Percentiles rank a stretch among this genome's conserved stretches.
Conservation (phyloP, 495 filamentous ascomycete genomes). For the Penicillium ochrochloron region DNA sequence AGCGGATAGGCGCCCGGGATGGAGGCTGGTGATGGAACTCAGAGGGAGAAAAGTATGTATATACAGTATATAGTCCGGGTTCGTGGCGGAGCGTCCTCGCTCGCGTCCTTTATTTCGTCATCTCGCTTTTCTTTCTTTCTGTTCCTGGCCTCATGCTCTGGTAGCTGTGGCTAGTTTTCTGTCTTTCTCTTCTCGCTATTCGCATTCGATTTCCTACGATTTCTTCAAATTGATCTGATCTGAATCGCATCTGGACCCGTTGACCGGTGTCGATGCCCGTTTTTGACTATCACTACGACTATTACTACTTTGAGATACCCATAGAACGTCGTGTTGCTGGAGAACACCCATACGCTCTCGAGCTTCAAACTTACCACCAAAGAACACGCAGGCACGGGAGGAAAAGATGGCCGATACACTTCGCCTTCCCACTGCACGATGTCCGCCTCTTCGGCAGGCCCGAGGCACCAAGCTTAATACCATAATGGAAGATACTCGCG, state of each 20-base stretch:
- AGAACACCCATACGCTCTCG: conserved; percentile 24
- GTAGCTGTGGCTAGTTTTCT: conserved; percentile 39
- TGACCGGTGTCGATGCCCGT: conserved; percentile 49
- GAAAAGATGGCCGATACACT: conserved; percentile 62
- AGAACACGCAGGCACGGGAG: background rate
- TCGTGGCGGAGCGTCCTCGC: conserved; percentile 19
- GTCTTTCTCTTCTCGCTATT: conserved; percentile 17
- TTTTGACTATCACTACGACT: conserved; percentile 17
- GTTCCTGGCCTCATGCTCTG: conserved; percentile 40
- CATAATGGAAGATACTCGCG: conserved; percentile 73
- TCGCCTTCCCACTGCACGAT: conserved; percentile 59
- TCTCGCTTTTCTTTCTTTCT: conserved; percentile 29
- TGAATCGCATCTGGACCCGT: conserved; percentile 32
- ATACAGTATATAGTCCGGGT: conserved; percentile 31
- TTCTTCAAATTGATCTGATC: conserved; percentile 12
- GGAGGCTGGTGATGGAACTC: background rate
- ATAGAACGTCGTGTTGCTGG: conserved; percentile 31
- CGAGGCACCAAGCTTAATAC: conserved; percentile 78
- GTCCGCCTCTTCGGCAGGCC: conserved; percentile 71
- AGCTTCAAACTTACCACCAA: conserved; percentile 9
- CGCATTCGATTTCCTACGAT: conserved; percentile 18
- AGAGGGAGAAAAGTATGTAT: conserved; percentile 3
- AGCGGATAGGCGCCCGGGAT: conserved; percentile 15
- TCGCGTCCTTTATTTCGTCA: conserved; percentile 35
- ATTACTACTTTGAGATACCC: conserved; percentile 41